A percentile compares a stretch with the other conserved stretches of the same genome.
Conservation (phyloP, 441 rosid genomes). For the Dalechampia spathulata region DNA sequence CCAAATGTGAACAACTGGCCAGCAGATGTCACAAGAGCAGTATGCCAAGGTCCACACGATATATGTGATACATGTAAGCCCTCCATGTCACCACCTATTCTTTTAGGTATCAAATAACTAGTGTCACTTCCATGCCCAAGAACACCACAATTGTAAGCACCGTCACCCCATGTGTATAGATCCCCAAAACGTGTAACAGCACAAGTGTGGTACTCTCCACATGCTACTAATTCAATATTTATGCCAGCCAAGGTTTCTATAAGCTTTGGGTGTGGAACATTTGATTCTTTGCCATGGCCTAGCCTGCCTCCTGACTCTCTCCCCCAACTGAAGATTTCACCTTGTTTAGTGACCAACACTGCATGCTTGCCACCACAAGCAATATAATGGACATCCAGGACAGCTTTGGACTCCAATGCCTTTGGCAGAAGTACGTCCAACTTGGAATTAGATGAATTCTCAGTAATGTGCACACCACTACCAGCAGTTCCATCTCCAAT, state of each 20-base stretch:
- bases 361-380: constrained; percentile 85
- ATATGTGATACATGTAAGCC: constrained; percentile 51
- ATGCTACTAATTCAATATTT: constrained; percentile 63
- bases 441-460: constrained; percentile 24
- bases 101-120: constrained; percentile 81
- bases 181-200: constrained; percentile 78
- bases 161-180: constrained; percentile 92
- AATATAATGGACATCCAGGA: constrained; percentile 56
- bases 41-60: constrained; percentile 94
- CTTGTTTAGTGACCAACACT: constrained; percentile 68
- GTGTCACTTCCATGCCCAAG: constrained; percentile 88
- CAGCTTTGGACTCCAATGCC: constrained; percentile 54
- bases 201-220: constrained; percentile 82
- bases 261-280: constrained; percentile 60
- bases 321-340: constrained; percentile 76
- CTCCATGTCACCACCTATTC: constrained; percentile 54
- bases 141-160: constrained; percentile 52
- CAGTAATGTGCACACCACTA: constrained; percentile 28
- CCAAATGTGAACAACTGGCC: too few species aligned
- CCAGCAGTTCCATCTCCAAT: constrained; percentile 45
- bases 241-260: constrained; percentile 48
- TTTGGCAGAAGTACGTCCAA: constrained; percentile 57
- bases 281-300: constrained; percentile 67
- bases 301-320: constrained; percentile 83
- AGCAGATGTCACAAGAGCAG: constrained; percentile 67